These are phyloP conservation scores for Eragrostis curvula DNA, from an alignment of 176 grass and related monocot species.

Conservation along the genomic window DNA sequence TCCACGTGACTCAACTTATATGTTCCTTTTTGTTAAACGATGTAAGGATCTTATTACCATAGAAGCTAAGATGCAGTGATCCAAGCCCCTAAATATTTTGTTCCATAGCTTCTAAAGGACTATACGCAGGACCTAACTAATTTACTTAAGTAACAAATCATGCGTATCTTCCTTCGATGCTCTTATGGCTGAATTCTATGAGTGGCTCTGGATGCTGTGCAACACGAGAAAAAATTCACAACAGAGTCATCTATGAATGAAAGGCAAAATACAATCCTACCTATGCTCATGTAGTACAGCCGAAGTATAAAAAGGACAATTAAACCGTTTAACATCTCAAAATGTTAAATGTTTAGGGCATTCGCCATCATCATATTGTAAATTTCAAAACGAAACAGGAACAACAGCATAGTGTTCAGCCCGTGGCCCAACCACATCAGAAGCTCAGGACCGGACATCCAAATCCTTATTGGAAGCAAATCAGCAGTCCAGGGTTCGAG, in stretches of 20 bases:
- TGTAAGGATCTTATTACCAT: background rate
- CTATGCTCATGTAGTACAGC: slow-evolving; percentile 2
- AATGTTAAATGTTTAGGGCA: slow-evolving; percentile 37
- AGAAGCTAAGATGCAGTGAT: background rate
- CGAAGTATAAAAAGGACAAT: slow-evolving; percentile 7
- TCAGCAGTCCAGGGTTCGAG: slow-evolving; percentile 35
- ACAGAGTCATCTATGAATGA: background rate
- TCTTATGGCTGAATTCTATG: background rate
- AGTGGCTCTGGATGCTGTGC: background rate
- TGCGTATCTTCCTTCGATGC: background rate
- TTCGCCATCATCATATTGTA: slow-evolving; percentile 34
- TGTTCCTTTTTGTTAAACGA: background rate
- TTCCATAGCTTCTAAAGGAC: slow-evolving; percentile 3
- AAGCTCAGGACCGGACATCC: slow-evolving; percentile 21
- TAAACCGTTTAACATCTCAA: slow-evolving; percentile 23
- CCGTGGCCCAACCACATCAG: slow-evolving; percentile 27
- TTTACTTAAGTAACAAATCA: slow-evolving; percentile 9
- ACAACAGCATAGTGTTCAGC: slow-evolving; percentile 38
- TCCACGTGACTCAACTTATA: background rate
- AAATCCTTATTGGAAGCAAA: slow-evolving; percentile 52
- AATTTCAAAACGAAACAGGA: slow-evolving; percentile 36
- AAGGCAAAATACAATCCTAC: slow-evolving; percentile 6
- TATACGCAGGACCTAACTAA: background rate
- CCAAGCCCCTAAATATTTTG: background rate
- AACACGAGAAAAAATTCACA: background rate